Base-by-base conservation (phyloP, 768 basidiomycete genomes). In the Termitomyces sp. region DNA sequence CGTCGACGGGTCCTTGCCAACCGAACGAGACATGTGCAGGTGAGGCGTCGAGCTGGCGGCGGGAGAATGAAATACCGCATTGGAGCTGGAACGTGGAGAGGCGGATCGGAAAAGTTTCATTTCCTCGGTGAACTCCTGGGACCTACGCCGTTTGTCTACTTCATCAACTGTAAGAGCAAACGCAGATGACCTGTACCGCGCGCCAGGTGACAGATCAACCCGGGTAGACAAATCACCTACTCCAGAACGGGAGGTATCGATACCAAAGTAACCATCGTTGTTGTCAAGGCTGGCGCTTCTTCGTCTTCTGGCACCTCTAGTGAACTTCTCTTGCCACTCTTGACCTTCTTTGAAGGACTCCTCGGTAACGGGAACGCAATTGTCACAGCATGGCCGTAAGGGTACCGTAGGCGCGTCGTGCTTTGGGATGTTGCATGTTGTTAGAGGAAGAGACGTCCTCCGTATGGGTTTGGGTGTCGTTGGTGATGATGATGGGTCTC, bases 351-450 rank as follows among this genome's bases (percentile, higher is more conserved):
- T 70, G 40, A 83, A 67, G 53, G 78, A 82, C 57, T 83, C 78
- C 48, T 91, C 90, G 2, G 84, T 87, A 61, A 79, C 78, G 39
- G 73, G 70, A 44, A 83, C 79, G 68, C 91, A 92, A 49, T 84
- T 81, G 9, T 79, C 70, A 67, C 91, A 92, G 71, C 91, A 92
- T 13, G 85, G 78, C 46, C 91, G 85, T 16, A 92, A 75, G 7
- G 91, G 91, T 1, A 92, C 73, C 0, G 87, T 91, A 35, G 77
- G 64, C 44, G 79, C 71, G 16, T 79, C 65, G 20, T 74, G 77
- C 59, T 70, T 69, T 49, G 66, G 70, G 20, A 69, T 69, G 18
- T 70, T 66, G 52, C 77, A 76, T n/a, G 72, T 70, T 33, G 79
- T 76, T 7, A 75, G 64, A 32, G 67, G 51, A 72, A 72, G 61